phyloP scores from a whole-genome alignment of 495 filamentous ascomycete species.

The Talaromyces ruber region DNA sequence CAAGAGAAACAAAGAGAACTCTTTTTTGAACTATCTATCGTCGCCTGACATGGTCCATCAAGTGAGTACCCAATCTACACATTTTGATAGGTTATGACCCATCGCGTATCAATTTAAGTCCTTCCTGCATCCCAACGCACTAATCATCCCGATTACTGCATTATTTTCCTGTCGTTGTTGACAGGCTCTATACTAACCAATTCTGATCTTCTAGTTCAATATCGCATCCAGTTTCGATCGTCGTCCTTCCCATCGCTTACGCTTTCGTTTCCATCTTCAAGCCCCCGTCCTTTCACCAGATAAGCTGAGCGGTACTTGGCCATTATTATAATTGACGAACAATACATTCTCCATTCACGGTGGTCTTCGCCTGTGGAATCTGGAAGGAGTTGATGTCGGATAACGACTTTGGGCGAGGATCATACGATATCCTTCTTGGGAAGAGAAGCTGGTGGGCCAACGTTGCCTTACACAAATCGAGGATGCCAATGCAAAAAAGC shows the following conservation, averaged over 20 bases:
- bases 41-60: too few relatives aligned
- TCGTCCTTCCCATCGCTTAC: background rate
- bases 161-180: background rate
- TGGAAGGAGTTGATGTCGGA: too few relatives aligned
- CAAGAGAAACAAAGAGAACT: too few relatives aligned
- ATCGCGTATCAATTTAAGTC: background rate
- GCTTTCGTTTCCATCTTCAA: background rate
- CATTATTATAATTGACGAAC: background rate
- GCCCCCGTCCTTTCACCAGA: background rate
- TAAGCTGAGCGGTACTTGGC: background rate
- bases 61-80: too few relatives aligned
- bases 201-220: background rate
- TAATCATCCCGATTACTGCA: background rate
- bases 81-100: background rate
- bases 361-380: background rate
- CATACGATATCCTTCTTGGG: too few relatives aligned
- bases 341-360: background rate
- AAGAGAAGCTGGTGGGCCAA: too few relatives aligned
- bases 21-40: too few relatives aligned
- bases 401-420: too few relatives aligned
- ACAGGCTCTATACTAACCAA: background rate
- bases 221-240: background rate
- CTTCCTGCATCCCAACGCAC: background rate
- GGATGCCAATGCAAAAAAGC: too few relatives aligned
- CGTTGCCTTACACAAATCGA: too few relatives aligned